Evolutionary conservation across 306 rosid genomes (phyloP).

Genomic region (Medicago ruthenica): DNA sequence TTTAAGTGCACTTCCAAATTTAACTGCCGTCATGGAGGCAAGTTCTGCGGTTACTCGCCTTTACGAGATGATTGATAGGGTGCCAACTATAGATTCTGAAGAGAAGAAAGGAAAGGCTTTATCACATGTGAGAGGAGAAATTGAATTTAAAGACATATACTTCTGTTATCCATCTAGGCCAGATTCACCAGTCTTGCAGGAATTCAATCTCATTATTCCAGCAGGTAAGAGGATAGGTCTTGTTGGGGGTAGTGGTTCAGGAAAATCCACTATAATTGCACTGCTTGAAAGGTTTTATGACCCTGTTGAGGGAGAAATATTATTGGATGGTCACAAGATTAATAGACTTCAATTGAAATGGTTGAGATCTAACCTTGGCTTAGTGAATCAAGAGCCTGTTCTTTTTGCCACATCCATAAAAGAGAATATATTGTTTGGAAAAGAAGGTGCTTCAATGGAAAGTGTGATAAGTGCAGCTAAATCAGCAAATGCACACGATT

Average conservation of each 20-base stretch:
- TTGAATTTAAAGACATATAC: conserved; percentile 62
- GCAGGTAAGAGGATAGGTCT: conserved; percentile 85
- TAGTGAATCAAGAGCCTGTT: conserved; percentile 92
- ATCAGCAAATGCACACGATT: conserved; percentile 90
- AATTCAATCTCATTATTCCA: conserved; percentile 68
- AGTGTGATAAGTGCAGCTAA: conserved; percentile 73
- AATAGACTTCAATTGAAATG: conserved; percentile 79
- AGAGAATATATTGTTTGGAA: conserved; percentile 84
- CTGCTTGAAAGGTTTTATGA: conserved; percentile 91
- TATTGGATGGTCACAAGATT: conserved; percentile 79
- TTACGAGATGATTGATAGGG: conserved; percentile 72
- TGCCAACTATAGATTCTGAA: conserved; percentile 71
- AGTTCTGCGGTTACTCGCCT: conserved; percentile 67
- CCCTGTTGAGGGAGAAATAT: conserved; percentile 76
- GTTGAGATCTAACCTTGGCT: conserved; percentile 84
- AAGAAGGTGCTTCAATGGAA: conserved; percentile 88
- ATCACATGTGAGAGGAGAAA: conserved; percentile 82
- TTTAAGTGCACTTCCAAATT: conserved; percentile 87
- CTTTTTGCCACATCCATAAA: conserved; percentile 88
- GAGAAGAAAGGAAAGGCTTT: conserved; percentile 79
- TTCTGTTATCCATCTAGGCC: conserved; percentile 84
- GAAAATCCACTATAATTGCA: conserved; percentile 84
- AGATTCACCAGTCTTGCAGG: conserved; percentile 66
- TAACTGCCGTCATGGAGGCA: conserved; percentile 82
- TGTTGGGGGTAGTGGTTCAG: conserved; percentile 91